Conservation (phyloP, 2,329 filamentous ascomycete species). For the Calonectria pseudoturangicola region DNA sequence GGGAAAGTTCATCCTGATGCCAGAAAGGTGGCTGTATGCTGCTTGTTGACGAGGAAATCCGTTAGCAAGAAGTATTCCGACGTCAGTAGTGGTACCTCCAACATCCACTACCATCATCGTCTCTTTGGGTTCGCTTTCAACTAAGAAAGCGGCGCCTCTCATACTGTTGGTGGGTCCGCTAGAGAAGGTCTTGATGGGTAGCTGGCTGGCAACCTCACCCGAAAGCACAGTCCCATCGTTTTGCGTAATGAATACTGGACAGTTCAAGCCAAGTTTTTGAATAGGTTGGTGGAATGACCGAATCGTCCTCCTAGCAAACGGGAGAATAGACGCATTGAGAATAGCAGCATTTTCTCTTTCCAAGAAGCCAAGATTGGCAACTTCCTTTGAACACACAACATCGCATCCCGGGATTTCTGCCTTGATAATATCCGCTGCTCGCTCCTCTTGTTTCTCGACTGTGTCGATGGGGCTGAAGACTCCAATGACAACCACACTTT, state of each 20-base stretch:
- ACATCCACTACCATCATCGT: constrained; percentile 78
- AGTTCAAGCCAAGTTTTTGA: constrained; percentile 67
- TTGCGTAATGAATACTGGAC: constrained; percentile 76
- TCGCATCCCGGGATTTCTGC: constrained; percentile 63
- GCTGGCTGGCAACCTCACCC: constrained; percentile 69
- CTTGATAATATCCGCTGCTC: constrained; percentile 64
- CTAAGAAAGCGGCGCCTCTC: constrained; percentile 77
- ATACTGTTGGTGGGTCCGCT: constrained; percentile 79
- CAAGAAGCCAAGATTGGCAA: constrained; percentile 73
- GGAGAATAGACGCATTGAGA: constrained; percentile 77
- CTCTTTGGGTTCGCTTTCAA: constrained; percentile 60
- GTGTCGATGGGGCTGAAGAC: constrained; percentile 73
- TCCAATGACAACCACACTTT: constrained; percentile 68
- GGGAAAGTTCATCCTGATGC: constrained; percentile 77
- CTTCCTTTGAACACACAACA: constrained; percentile 70
- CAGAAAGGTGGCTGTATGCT: constrained; percentile 77
- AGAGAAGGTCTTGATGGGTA: constrained; percentile 78
- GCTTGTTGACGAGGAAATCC: constrained; percentile 79
- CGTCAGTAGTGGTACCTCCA: constrained; percentile 80
- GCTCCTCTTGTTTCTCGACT: constrained; percentile 68
- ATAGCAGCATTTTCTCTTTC: constrained; percentile 80
- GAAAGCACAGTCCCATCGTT: constrained; percentile 78
- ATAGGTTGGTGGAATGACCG: constrained; percentile 73
- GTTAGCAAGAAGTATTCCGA: constrained; percentile 75
- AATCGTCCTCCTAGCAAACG: constrained; percentile 75